These are phyloP conservation scores for Fusarium mundagurra DNA, from an alignment of 2,329 filamentous ascomycete genomes.

Conservation along the genomic window DNA sequence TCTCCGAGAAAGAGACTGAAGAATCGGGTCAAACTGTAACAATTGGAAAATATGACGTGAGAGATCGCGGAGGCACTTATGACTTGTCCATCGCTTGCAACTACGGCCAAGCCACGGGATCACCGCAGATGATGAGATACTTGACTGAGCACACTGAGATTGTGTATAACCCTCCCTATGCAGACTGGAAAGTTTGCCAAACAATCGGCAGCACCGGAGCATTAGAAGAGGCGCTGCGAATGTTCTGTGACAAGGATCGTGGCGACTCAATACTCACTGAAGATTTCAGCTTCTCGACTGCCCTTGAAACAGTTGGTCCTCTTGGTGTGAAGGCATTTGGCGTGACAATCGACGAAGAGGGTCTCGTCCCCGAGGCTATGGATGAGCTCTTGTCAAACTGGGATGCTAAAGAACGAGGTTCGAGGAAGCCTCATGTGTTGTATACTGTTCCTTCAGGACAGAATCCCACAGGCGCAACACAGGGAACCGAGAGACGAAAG, in stretches of 20 bases:
- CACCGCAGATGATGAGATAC: conserved; percentile 88
- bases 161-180: conserved; percentile 85
- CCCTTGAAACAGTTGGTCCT: conserved; percentile 66
- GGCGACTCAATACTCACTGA: conserved; percentile 86
- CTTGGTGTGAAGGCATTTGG: conserved; percentile 63
- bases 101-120: conserved; percentile 88
- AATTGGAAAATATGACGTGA: conserved; percentile 86
- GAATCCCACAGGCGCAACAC: conserved; percentile 90
- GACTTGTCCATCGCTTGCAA: conserved; percentile 92
- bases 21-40: conserved; percentile 67
- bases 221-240: conserved; percentile 83
- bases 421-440: conserved; percentile 63
- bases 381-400: conserved; percentile 62
- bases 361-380: conserved; percentile 61
- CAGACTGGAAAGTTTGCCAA: conserved; percentile 88
- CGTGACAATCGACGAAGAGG: conserved; percentile 62
- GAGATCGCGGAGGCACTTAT: conserved; percentile 61
- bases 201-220: conserved; percentile 87
- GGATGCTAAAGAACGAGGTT: conserved; percentile 57
- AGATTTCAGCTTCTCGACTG: conserved; percentile 88
- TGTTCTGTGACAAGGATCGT: conserved; percentile 76
- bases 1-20: conserved; percentile 74
- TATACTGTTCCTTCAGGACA: conserved; percentile 80
- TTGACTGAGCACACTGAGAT: conserved; percentile 96
- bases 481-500: conserved; percentile 71